Evolutionary conservation across 805 yeast species (phyloP).

Genomic region (Teunomyces stri): DNA sequence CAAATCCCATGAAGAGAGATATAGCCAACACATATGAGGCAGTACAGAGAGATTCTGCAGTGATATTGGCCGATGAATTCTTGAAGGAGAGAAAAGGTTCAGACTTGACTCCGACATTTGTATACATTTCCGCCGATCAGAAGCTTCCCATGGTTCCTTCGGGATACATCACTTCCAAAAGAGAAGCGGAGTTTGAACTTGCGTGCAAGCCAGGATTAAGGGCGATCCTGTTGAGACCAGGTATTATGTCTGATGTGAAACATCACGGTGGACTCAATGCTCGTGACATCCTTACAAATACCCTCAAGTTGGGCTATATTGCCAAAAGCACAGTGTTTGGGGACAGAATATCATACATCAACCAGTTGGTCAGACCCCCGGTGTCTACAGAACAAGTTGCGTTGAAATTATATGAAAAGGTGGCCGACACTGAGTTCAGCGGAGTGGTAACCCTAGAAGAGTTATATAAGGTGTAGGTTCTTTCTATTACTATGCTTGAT

Average conservation of each 20-base stretch:
- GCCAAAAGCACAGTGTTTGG: conserved; percentile 45
- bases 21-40: conserved; percentile 53
- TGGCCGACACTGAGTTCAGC: conserved; percentile 46
- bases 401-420: conserved; percentile 49
- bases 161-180: conserved; percentile 71
- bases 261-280: conserved; percentile 23
- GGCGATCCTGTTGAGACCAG: conserved; percentile 72
- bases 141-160: conserved; percentile 66
- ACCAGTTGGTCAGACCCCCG: conserved; percentile 56
- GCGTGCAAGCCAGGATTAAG: conserved; percentile 48
- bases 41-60: conserved; percentile 68
- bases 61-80: conserved; percentile 58
- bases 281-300: conserved; percentile 42
- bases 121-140: conserved; percentile 78
- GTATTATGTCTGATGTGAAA: conserved; percentile 70
- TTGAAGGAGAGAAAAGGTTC: conserved; percentile 23
- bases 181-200: conserved; percentile 70
- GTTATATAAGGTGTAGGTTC: conserved; percentile 15
- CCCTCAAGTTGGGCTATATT: conserved; percentile 42
- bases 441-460: conserved; percentile 64
- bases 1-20: conserved; percentile 60
- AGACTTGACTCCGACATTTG: conserved; percentile 40
- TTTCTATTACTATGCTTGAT: not conserved
- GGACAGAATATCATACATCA: conserved; percentile 34
- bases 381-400: conserved; percentile 72